Conservation (phyloP, 2,329 filamentous ascomycete genomes). For the Fusarium hainanense region DNA sequence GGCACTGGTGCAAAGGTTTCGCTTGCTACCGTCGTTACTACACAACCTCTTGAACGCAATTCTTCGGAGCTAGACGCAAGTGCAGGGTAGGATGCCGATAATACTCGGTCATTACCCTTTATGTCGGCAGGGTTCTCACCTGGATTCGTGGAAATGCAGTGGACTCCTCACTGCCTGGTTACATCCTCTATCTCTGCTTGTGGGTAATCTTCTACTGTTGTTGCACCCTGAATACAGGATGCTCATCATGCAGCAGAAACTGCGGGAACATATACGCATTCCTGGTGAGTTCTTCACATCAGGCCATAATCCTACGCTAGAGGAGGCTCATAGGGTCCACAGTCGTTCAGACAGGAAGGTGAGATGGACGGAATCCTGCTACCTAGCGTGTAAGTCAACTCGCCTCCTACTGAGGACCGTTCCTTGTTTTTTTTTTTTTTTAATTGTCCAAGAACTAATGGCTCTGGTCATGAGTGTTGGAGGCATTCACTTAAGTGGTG, state of each 20-base stretch:
- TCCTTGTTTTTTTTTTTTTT: constrained; percentile 19
- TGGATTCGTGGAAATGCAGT: background rate
- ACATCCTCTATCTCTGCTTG: background rate
- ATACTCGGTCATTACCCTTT: constrained; percentile 16
- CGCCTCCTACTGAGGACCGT: background rate
- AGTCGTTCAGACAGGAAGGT: constrained; percentile 8
- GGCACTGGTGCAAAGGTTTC: background rate
- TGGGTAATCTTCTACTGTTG: background rate
- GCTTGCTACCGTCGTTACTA: background rate
- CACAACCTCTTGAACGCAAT: background rate
- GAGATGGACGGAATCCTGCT: background rate
- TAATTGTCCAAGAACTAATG: background rate
- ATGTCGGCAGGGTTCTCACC: background rate
- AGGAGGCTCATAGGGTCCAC: constrained; percentile 14
- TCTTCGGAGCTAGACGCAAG: background rate
- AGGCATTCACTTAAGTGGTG: background rate
- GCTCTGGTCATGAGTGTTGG: background rate
- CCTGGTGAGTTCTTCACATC: constrained; percentile 9
- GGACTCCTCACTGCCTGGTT: background rate
- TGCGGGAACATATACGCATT: constrained; percentile 8
- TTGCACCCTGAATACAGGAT: background rate
- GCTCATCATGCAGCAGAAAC: background rate
- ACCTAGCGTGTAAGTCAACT: constrained; percentile 1
- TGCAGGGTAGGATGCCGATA: constrained; percentile 12
- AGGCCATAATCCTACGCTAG: constrained; percentile 30